These are phyloP conservation scores for Cochlearia excelsa DNA, from an alignment of 345 rosid species.

Conservation along the genomic window DNA sequence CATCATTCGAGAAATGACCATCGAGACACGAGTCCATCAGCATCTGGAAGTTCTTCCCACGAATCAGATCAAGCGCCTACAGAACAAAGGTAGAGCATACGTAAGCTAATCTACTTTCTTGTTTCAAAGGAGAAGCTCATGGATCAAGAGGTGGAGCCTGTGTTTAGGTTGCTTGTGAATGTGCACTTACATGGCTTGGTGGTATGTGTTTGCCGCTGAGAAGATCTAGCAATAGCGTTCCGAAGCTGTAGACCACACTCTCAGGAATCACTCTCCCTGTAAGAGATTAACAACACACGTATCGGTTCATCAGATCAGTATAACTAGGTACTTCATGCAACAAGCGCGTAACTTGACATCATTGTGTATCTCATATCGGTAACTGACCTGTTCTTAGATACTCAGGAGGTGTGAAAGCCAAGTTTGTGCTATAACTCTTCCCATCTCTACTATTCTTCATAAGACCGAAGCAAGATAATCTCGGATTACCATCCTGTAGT, in stretches of 20 bases:
- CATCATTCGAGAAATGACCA: slow-evolving; percentile 79
- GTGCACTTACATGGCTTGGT: slow-evolving; percentile 71
- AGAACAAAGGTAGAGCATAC: slow-evolving; percentile 23
- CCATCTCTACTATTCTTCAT: slow-evolving; percentile 95
- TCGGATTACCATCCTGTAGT: slow-evolving; percentile 72
- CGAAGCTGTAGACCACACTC: slow-evolving; percentile 87
- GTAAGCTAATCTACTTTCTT: neutral
- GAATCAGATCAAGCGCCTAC: slow-evolving; percentile 84
- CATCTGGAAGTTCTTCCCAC: slow-evolving; percentile 73
- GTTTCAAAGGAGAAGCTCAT: neutral
- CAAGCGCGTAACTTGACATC: slow-evolving; percentile 15
- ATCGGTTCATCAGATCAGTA: neutral
- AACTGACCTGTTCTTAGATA: slow-evolving; percentile 74
- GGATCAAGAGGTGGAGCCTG: slow-evolving; percentile 5
- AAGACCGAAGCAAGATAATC: slow-evolving; percentile 81
- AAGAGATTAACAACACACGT: slow-evolving; percentile 18
- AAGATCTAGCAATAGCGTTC: slow-evolving; percentile 80
- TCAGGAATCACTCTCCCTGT: slow-evolving; percentile 79
- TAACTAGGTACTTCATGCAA: neutral
- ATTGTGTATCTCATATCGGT: slow-evolving; percentile 14
- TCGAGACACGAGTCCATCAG: slow-evolving; percentile 82
- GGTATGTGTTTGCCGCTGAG: slow-evolving; percentile 94
- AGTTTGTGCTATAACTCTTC: slow-evolving; percentile 83
- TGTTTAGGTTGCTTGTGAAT: slow-evolving; percentile 18
- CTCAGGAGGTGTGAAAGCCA: slow-evolving; percentile 92